Conservation (phyloP, 257 asterid species). For the Rehmannia glutinosa region DNA sequence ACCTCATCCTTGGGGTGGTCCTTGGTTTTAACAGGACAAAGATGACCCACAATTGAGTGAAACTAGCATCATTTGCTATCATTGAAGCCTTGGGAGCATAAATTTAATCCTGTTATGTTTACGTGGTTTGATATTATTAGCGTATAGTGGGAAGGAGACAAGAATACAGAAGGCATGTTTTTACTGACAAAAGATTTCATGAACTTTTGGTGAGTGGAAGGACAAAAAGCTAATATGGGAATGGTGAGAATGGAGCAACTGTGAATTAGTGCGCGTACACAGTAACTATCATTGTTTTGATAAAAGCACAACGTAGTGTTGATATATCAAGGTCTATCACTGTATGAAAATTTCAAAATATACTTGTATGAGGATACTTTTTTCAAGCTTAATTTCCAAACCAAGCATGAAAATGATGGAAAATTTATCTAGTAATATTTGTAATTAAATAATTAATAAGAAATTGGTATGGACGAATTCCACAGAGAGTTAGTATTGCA, state of each 20-base stretch:
- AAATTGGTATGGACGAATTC: neutral
- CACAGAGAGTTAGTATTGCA: neutral
- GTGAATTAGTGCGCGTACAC: neutral
- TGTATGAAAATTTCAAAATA: too few species aligned
- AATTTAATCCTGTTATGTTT: neutral
- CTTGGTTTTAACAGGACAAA: neutral
- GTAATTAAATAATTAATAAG: neutral
- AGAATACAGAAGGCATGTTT: neutral
- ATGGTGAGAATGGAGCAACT: constrained; percentile 3
- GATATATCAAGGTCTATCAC: too few species aligned
- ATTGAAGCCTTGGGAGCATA: neutral
- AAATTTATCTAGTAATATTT: neutral
- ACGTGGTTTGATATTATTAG: constrained; percentile 7
- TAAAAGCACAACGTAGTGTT: too few species aligned
- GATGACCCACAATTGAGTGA: constrained; percentile 1
- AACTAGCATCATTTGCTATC: neutral
- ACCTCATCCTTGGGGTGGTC: neutral
- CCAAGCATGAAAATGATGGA: constrained; percentile 12
- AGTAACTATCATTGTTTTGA: neutral
- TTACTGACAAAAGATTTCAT: neutral
- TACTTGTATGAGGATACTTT: neutral
- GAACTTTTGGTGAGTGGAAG: neutral
- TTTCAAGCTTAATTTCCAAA: constrained; percentile 1
- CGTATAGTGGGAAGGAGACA: constrained; percentile 3
- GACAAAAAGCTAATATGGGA: neutral